Base-by-base conservation (phyloP, 352 stramenopile genomes). In the Pythium apleroticum region DNA sequence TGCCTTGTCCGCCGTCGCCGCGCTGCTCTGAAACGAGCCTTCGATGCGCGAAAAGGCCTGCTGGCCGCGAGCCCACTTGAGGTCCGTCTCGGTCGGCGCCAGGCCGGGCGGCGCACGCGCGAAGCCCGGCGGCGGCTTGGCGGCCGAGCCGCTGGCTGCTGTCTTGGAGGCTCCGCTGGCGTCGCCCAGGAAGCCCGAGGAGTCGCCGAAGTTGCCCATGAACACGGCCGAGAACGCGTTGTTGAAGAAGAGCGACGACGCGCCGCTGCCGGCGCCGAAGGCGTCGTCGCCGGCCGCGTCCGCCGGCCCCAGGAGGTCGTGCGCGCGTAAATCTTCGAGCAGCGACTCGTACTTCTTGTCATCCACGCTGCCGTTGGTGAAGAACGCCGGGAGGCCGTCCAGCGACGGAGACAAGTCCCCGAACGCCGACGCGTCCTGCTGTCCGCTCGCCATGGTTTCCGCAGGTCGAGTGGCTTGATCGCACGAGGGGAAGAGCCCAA, bases 271-370 rank as follows among this genome's bases (percentile, higher is more conserved):
- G 24, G 69, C 62, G n/a, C 25, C 57, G 30, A 66, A 31, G 14
- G 69, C 58, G 10, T 58, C 52, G 61, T 54, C 65, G 55, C 45
- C 63, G 17, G 52, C 65, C 9, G 57, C 62, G 59, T 91, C 84
- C 24, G 89, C 72, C 11, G 86, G 85, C 1, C 85, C 87, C 28
- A 95, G 60, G 10, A 95, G 75, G 73, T 95, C 87, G 58, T 95
- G 87, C 19, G 87, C 87, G 22, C 85, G 81, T 39, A 95, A 74
- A 70, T 95, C 87, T 52, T 86, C 87, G 48, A 95, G 79, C 31
- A 95, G 68, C 41, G 78, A 90, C 71, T 93, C 85, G 69, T 95
- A 95, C 76, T 95, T 95, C 50, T 83, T 84, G 72, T 95, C 87
- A 67, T 94, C 85, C 49, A 92, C 85, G 45, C 66, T 89, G 39